Evolutionary conservation across 2,329 filamentous ascomycete genomes (phyloP).

Genomic region (Tolypocladium inflatum): DNA sequence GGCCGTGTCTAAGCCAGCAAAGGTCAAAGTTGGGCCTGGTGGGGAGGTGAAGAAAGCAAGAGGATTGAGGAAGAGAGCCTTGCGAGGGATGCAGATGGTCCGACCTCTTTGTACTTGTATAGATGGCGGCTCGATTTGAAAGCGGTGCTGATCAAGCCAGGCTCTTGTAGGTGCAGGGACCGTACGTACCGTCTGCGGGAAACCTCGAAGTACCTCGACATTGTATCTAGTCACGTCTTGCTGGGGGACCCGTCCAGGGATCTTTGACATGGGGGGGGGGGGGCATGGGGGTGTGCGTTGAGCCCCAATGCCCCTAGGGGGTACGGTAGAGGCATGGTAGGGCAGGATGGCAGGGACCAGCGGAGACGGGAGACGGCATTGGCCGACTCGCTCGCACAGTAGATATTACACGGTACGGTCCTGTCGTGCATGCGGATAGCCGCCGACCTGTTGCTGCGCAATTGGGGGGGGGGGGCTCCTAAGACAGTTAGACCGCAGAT

Average conservation of each 20-base stretch:
- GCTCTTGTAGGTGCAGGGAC: slow-evolving; percentile 4
- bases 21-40: slow-evolving; percentile 7
- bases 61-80: slow-evolving; percentile 4
- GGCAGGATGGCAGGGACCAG: not conserved
- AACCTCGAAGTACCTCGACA: slow-evolving; percentile 5
- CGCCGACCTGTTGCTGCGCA: slow-evolving; percentile 13
- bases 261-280: not conserved
- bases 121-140: slow-evolving; percentile 8
- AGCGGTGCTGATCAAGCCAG: slow-evolving; percentile 6
- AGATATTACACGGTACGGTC: slow-evolving; percentile 4
- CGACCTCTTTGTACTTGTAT: slow-evolving; percentile 11
- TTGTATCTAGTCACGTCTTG: not conserved
- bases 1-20: slow-evolving; percentile 13
- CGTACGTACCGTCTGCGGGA: not conserved
- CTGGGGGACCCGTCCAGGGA: not conserved
- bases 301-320: not conserved
- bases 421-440: slow-evolving; percentile 22
- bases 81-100: slow-evolving; percentile 9
- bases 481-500: slow-evolving; percentile 2
- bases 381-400: not conserved
- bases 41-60: slow-evolving; percentile 1
- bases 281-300: not conserved
- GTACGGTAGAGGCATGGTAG: not conserved
- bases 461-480: not conserved
- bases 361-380: not conserved